These are phyloP conservation scores for Kuraishia cidri DNA, from an alignment of 805 yeast species.

Conservation along the genomic window DNA sequence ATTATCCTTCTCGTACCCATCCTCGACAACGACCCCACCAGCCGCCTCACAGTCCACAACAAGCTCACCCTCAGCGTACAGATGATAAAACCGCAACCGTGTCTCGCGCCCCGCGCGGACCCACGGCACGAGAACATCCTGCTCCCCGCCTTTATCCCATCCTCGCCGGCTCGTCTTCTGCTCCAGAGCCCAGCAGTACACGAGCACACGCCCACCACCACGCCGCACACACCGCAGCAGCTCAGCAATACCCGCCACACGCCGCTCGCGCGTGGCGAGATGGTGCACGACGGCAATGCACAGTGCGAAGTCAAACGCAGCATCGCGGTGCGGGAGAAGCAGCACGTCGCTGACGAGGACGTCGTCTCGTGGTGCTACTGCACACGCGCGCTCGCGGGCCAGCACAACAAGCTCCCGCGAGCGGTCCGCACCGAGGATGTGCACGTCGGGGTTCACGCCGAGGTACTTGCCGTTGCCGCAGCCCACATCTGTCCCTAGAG, in stretches of 20 bases:
- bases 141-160: conserved; percentile 84
- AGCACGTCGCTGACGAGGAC: conserved; percentile 79
- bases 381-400: conserved; percentile 38
- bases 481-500: conserved; percentile 87
- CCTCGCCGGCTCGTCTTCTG: conserved; percentile 86
- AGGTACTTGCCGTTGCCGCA: conserved; percentile 96
- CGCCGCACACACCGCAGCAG: conserved; percentile 49
- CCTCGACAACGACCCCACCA: conserved; percentile 56
- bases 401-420: conserved; percentile 63
- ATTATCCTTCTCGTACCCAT: conserved; percentile 89
- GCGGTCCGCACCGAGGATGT: conserved; percentile 66
- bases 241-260: conserved; percentile 66
- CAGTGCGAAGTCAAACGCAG: conserved; percentile 68
- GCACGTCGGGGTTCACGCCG: conserved; percentile 58
- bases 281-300: conserved; percentile 96
- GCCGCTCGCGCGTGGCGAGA: conserved; percentile 75
- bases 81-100: conserved; percentile 80
- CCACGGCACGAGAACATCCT: conserved; percentile 96
- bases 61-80: conserved; percentile 79
- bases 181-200: conserved; percentile 96
- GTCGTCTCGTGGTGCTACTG: conserved; percentile 27
- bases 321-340: conserved; percentile 41
- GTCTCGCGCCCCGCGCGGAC: conserved; percentile 40
- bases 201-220: conserved; percentile 58
- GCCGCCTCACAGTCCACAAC: conserved; percentile 61